Evolutionary conservation across 352 stramenopile genomes (phyloP), one percentile per base, ranked within the genome.

Genomic region (Thalassiosira mediterranea): DNA sequence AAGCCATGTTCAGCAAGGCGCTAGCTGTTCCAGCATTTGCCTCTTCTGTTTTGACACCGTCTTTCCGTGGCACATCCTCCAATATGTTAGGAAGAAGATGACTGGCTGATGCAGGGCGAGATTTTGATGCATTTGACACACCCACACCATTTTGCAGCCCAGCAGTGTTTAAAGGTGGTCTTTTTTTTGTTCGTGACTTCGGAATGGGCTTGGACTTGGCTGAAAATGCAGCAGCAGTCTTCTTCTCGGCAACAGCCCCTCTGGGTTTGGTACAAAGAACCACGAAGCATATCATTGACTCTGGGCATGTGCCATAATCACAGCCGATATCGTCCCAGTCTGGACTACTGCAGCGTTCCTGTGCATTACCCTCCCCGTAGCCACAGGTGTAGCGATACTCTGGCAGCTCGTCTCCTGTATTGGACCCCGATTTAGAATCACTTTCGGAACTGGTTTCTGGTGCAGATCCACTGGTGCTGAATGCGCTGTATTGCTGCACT

Each of bases 61-160:
- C n/a, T n/a, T n/a, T n/a, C n/a, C n/a, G n/a, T n/a, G n/a, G n/a
- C n/a, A n/a, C n/a, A n/a, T n/a, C n/a, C n/a, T n/a, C n/a, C n/a
- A n/a, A n/a, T n/a, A n/a, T n/a, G n/a, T n/a, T n/a, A n/a, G n/a
- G 47, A 44, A 44, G 37, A 34, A 56, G 21, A 23, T 56, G 47
- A 23, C 21, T 56, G 23, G 11, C 17, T 19, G 13, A 37, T 56
- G 47, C 23, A 31, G 1, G 46, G 11, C 34, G 13, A 26, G 19
- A 28, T 29, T 26, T 53, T 26, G 47, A 56, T 31, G 17, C 19
- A 19, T 11, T 15, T 26, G 3, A n/a, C n/a, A n/a, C n/a, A n/a
- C n/a, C n/a, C n/a, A n/a, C n/a, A n/a, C n/a, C n/a, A n/a, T n/a
- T n/a, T n/a, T n/a, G n/a, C n/a, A n/a, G n/a, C n/a, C n/a, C n/a